Base-by-base conservation (phyloP, 768 basidiomycete species). In the Lactifluus subvellereus region DNA sequence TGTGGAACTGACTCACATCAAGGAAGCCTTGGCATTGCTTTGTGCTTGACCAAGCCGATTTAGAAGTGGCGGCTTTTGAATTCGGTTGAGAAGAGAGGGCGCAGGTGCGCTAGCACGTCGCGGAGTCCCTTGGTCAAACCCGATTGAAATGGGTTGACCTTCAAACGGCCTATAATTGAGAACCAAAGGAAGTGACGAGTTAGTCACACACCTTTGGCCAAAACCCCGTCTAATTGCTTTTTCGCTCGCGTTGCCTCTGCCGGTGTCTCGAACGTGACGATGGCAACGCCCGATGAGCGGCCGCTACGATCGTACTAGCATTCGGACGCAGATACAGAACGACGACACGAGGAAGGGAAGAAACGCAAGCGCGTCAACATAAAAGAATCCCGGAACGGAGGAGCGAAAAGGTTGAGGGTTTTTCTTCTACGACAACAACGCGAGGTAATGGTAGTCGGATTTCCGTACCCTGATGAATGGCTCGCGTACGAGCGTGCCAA, bases 231-330 rank as follows among this genome's bases (percentile, higher is more conserved):
- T 62, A 88, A 89, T 67, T 90, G 87, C 66, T 86, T 88, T 76
- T 91, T 91, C 58, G 93, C 94, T 62, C 82, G 79, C 43, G 85
- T 84, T 38, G 94, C 94, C 73, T 96, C 90, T 59, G 82, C 79
- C 18, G 82, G 69, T 2, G 86, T 91, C 75, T 91, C 88, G 76
- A 86, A 96, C 9, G 85, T 80, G 72, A 97, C 78, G 68, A 85
- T 82, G 61, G 89, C 94, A 68, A 84, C 80, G 63, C 94, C 94
- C 20, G 83, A 85, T 51, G 94, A 96, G 73, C 94, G 89, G 68
- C 94, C 94, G 69, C 94, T 95, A 73, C 89, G 87, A 78, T 97
- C 94, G 79, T 94, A 97, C 94, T 97, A 83, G 72, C 78, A 77
- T 71, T 71, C 72, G 72, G 69, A 74, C 69, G 70, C 70, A 69